Evolutionary conservation across 495 filamentous ascomycete genomes (phyloP).

Genomic region (Hyphodiscus hymeniophilus): DNA sequence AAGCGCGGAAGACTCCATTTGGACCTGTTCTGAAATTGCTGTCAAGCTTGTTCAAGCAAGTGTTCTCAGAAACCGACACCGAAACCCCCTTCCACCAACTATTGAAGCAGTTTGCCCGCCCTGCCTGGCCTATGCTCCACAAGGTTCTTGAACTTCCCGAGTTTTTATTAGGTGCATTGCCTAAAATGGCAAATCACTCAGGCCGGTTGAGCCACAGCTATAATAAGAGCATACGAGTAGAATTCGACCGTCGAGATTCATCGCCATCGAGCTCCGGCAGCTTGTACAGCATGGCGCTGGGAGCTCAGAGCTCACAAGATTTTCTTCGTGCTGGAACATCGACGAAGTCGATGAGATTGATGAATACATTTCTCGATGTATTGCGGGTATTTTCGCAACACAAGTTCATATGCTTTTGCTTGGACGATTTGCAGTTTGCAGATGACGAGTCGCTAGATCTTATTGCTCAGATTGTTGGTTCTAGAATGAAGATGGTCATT

Average conservation of each 20-base stretch:
- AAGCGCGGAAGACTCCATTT: slow-evolving; percentile 71
- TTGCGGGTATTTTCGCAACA: slow-evolving; percentile 66
- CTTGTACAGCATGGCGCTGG: slow-evolving; percentile 17
- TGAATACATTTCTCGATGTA: slow-evolving; percentile 81
- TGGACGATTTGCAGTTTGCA: slow-evolving; percentile 83
- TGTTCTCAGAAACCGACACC: slow-evolving; percentile 84
- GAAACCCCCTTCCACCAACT: slow-evolving; percentile 73
- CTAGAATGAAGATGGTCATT: slow-evolving; percentile 68
- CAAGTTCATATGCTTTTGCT: slow-evolving; percentile 72
- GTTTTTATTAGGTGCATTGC: slow-evolving; percentile 43
- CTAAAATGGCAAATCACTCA: slow-evolving; percentile 6
- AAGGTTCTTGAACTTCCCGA: slow-evolving; percentile 72
- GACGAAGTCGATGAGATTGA: slow-evolving; percentile 66
- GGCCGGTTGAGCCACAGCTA: slow-evolving; percentile 13
- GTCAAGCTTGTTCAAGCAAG: slow-evolving; percentile 78
- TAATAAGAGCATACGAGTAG: slow-evolving; percentile 19
- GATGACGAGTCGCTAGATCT: slow-evolving; percentile 80
- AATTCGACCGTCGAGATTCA: slow-evolving; percentile 14
- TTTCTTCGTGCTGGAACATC: slow-evolving; percentile 62
- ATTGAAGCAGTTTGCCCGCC: slow-evolving; percentile 62
- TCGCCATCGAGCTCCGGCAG: slow-evolving; percentile 19
- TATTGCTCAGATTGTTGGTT: slow-evolving; percentile 61
- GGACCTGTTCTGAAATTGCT: slow-evolving; percentile 73
- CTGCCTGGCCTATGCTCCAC: slow-evolving; percentile 72
- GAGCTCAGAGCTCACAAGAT: slow-evolving; percentile 52